These are phyloP conservation scores for Aspergillus olivimuriae DNA, from an alignment of 495 filamentous ascomycete species.

Conservation along the genomic window DNA sequence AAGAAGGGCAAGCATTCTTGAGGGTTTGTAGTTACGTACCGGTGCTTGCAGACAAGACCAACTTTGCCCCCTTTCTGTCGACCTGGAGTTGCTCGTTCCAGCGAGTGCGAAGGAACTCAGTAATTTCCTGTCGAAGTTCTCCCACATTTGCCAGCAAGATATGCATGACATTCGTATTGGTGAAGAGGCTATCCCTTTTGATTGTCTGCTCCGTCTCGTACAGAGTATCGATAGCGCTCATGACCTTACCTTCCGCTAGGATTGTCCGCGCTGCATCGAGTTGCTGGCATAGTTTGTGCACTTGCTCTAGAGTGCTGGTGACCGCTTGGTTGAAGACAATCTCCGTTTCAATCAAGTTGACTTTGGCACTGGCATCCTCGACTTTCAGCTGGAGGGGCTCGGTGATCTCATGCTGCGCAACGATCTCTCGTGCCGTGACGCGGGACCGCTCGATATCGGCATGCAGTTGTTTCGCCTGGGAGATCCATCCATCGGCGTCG, in stretches of 20 bases:
- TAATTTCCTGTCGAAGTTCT: conserved; percentile 27
- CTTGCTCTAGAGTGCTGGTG: conserved; percentile 50
- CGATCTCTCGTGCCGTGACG: conserved; percentile 66
- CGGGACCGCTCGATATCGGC: conserved; percentile 71
- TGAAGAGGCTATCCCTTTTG: conserved; percentile 23
- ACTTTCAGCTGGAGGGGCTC: conserved; percentile 51
- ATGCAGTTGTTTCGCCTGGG: conserved; percentile 75
- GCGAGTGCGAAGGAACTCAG: conserved; percentile 22
- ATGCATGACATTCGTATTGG: conserved; percentile 34
- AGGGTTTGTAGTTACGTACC: conserved; percentile 10
- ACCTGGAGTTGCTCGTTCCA: conserved; percentile 52
- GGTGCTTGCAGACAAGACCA: conserved; percentile 40
- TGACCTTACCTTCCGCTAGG: conserved; percentile 42
- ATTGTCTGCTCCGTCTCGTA: conserved; percentile 46
- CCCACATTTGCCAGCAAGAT: conserved; percentile 27
- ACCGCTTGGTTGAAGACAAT: conserved; percentile 69
- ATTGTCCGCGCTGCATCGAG: conserved; percentile 41
- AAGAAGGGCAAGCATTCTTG: background rate
- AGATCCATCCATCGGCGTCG: conserved; percentile 78
- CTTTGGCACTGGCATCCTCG: conserved; percentile 62
- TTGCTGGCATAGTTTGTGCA: conserved; percentile 40
- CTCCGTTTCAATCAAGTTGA: conserved; percentile 66
- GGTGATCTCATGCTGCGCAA: conserved; percentile 61
- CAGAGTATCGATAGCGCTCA: conserved; percentile 50
- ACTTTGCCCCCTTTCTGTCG: conserved; percentile 38